Percentiles rank a stretch among this genome's conserved stretches.
phyloP scores from a whole-genome alignment of 768 basidiomycete species.

The Termitomyces sp. region DNA sequence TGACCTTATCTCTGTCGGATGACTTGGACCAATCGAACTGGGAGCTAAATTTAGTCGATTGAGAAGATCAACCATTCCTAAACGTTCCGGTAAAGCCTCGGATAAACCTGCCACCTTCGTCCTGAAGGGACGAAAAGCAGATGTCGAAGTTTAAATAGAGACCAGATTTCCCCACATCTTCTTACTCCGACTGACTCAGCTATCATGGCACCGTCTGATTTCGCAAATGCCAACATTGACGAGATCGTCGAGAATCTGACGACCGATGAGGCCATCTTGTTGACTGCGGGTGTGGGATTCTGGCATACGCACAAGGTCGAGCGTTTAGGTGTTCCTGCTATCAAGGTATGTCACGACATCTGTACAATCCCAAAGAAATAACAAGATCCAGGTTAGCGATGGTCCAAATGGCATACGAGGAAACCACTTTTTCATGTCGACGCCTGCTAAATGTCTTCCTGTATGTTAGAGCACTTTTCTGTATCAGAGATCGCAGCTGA shows the following conservation, averaged over 20 bases:
- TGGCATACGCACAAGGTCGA: constrained; percentile 72
- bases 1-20: not conserved
- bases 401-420: constrained; percentile 77
- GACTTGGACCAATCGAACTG: no score
- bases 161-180: not conserved
- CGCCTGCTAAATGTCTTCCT: constrained; percentile 76
- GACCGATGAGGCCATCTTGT: constrained; percentile 68
- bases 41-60: no score
- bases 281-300: constrained; percentile 73
- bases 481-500: not conserved
- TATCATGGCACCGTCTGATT: constrained; percentile 65
- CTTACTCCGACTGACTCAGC: not conserved
- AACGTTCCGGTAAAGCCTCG: not conserved
- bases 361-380: not conserved
- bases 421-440: constrained; percentile 77
- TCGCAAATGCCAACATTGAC: constrained; percentile 59
- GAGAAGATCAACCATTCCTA: no score
- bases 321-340: constrained; percentile 64
- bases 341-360: constrained; percentile 47
- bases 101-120: constrained; percentile 2
- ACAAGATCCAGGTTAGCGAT: constrained; percentile 56
- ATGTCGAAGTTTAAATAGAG: not conserved
- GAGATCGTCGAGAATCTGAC: constrained; percentile 64
- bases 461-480: constrained; percentile 26
- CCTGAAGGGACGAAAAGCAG: not conserved